These are phyloP conservation scores for Rhodotorula paludigena DNA, from an alignment of 768 basidiomycete species.

Conservation along the genomic window DNA sequence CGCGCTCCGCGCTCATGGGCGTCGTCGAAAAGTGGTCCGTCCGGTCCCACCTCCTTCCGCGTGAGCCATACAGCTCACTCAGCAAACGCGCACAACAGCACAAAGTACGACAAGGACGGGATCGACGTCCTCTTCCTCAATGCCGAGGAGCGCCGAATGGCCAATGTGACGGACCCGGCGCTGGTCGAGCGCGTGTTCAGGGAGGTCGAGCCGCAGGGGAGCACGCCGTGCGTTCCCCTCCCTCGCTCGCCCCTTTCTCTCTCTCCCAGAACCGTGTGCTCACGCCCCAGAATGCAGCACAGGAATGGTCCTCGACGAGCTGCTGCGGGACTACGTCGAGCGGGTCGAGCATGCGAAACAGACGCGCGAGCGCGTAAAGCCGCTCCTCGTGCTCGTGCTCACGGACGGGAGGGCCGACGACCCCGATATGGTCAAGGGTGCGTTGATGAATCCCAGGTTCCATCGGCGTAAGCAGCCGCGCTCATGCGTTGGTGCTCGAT, in stretches of 20 bases:
- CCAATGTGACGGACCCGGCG: slow-evolving; percentile 2
- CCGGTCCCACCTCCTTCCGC: not conserved
- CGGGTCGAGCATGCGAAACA: slow-evolving; percentile 28
- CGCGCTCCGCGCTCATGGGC: slow-evolving; percentile 31
- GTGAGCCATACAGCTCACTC: too few species aligned
- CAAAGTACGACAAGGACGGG: slow-evolving; percentile 23
- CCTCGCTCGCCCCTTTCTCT: too few species aligned
- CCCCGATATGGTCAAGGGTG: slow-evolving; percentile 20
- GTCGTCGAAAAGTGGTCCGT: slow-evolving; percentile 23
- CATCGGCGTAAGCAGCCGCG: too few species aligned
- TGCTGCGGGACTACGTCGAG: slow-evolving; percentile 36
- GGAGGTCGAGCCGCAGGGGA: slow-evolving; percentile 18
- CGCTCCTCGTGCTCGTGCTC: slow-evolving; percentile 35
- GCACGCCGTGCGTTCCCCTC: slow-evolving; percentile 11
- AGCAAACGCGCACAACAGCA: not conserved
- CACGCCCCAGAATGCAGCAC: not conserved
- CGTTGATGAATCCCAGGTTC: too few species aligned
- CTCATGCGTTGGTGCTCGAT: not conserved
- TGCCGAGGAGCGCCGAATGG: not conserved
- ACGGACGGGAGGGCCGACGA: slow-evolving; percentile 39
- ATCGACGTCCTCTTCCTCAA: slow-evolving; percentile 36
- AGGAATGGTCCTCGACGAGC: slow-evolving; percentile 20
- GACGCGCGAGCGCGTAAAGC: slow-evolving; percentile 26
- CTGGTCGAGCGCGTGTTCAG: slow-evolving; percentile 26
- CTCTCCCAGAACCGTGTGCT: too few species aligned